Percentiles rank a stretch among this genome's conserved stretches.
Conservation (phyloP, 2,329 filamentous ascomycete species). For the Pseudopyrenochaeta lycopersici region DNA sequence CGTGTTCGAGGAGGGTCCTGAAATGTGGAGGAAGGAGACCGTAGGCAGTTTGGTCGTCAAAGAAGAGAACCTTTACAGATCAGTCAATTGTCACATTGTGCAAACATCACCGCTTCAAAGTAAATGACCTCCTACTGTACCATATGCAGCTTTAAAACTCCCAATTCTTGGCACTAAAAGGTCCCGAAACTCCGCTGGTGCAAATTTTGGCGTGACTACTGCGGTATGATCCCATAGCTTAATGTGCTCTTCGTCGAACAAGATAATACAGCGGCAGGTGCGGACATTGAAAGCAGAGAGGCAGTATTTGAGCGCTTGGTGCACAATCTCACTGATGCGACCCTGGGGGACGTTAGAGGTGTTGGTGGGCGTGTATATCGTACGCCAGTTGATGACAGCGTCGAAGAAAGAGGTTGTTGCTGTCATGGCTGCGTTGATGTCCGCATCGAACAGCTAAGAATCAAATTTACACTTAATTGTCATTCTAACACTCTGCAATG, state of each 20-base stretch:
- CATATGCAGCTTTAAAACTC: constrained; percentile 24
- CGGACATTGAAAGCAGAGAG: constrained; percentile 44
- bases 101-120: neutral
- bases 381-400: constrained; percentile 36
- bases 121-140: constrained; percentile 24
- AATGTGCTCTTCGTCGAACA: constrained; percentile 34
- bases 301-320: constrained; percentile 32
- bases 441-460: no score
- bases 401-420: constrained; percentile 34
- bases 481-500: no score
- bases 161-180: constrained; percentile 33
- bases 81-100: neutral
- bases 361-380: constrained; percentile 34
- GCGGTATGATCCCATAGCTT: constrained; percentile 35
- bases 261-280: constrained; percentile 34
- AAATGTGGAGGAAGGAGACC: constrained; percentile 24
- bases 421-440: constrained; percentile 17
- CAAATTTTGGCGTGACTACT: constrained; percentile 11
- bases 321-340: constrained; percentile 35
- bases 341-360: constrained; percentile 31
- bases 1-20: constrained; percentile 19
- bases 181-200: neutral
- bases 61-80: constrained; percentile 21
- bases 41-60: constrained; percentile 24
- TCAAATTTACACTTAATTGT: no score